A percentile compares a stretch with the other conserved stretches of the same genome.
phyloP scores from a whole-genome alignment of 306 rosid species.

The Astragalus glycyphyllos region DNA sequence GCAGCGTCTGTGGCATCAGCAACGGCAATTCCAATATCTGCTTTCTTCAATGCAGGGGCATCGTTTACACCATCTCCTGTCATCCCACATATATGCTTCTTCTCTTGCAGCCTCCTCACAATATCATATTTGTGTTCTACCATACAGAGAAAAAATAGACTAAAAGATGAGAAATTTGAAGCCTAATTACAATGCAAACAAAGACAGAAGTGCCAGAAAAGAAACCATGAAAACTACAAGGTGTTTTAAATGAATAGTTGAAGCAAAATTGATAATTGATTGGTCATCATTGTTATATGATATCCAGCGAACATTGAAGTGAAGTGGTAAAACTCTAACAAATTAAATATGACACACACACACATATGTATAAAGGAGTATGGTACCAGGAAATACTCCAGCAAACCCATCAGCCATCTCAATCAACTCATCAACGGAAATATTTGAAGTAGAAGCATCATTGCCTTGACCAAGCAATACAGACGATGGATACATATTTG shows the following conservation, averaged over 20 bases:
- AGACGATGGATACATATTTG: slow-evolving; percentile 97
- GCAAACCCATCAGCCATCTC: slow-evolving; percentile 99
- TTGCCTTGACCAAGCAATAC: slow-evolving; percentile 88
- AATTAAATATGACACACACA: too few relatives aligned
- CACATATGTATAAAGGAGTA: slow-evolving; percentile 5
- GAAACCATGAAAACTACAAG: too few relatives aligned
- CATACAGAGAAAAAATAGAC: neutral
- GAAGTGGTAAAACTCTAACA: too few relatives aligned
- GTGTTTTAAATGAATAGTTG: too few relatives aligned
- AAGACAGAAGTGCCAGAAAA: too few relatives aligned
- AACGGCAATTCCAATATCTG: slow-evolving; percentile 97
- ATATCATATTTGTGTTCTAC: slow-evolving; percentile 95
- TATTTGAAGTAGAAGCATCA: slow-evolving; percentile 80
- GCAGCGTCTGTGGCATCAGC: slow-evolving; percentile 99
- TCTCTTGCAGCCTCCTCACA: slow-evolving; percentile 96
- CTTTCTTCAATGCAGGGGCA: slow-evolving; percentile 97
- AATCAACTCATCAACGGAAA: slow-evolving; percentile 89
- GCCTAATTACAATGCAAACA: too few relatives aligned
- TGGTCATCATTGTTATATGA: too few relatives aligned
- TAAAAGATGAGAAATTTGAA: too few relatives aligned
- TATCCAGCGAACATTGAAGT: too few relatives aligned
- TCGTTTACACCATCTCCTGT: slow-evolving; percentile 99
- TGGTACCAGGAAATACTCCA: slow-evolving; percentile 95
- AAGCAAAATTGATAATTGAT: too few relatives aligned
- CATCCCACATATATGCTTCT: slow-evolving; percentile 99